Conservation (phyloP, 306 rosid species). For the Pterocarpus macrocarpus region DNA sequence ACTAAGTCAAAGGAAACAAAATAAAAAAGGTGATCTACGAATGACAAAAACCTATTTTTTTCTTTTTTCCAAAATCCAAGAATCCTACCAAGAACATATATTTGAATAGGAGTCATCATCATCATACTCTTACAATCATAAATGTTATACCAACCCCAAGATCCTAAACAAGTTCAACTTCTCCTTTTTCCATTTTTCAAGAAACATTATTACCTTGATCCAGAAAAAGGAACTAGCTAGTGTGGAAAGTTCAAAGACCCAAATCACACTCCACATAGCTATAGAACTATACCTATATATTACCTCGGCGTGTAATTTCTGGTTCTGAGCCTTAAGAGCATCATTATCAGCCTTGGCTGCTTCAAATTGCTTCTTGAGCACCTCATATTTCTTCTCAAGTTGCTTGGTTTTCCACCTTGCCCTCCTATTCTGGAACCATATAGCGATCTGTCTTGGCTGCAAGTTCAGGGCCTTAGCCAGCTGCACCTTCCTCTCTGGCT, state of each 20-base stretch:
- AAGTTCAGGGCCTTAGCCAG: slow-evolving; percentile 78
- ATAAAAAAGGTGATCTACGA: neutral
- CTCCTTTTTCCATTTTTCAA: neutral
- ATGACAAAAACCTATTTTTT: neutral
- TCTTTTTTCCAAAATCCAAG: neutral
- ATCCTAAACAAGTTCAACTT: neutral
- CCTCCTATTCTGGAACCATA: slow-evolving; percentile 93
- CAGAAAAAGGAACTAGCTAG: neutral
- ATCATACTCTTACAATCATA: neutral
- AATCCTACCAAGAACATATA: neutral
- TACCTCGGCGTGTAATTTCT: slow-evolving; percentile 80
- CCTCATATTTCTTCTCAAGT: slow-evolving; percentile 73
- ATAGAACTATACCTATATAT: no score
- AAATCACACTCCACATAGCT: neutral
- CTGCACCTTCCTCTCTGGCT: slow-evolving; percentile 83
- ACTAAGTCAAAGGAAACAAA: neutral
- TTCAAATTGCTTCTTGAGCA: slow-evolving; percentile 78
- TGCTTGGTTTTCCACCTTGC: slow-evolving; percentile 95
- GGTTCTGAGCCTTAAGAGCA: slow-evolving; percentile 69
- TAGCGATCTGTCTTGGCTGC: slow-evolving; percentile 86
- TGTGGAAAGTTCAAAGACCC: slow-evolving; percentile 18
- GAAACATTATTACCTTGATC: neutral
- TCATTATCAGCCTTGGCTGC: slow-evolving; percentile 70
- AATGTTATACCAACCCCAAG: neutral
- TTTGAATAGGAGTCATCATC: neutral